phyloP scores from a whole-genome alignment of 2,329 filamentous ascomycete species.

The Nigrograna mackinnonii region DNA sequence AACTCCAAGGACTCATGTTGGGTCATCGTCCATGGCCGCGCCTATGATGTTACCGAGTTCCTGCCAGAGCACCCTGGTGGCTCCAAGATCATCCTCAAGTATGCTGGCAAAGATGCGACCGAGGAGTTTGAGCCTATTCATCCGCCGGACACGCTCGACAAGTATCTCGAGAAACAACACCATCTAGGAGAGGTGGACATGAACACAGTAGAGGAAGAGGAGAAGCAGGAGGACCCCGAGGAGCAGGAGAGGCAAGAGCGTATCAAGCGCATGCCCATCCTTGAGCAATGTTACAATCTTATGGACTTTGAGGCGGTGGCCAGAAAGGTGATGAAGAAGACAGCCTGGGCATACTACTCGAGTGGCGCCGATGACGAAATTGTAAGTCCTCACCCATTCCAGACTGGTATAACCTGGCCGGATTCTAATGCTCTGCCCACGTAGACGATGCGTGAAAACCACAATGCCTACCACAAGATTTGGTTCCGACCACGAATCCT shows the following conservation, averaged over 20 bases:
- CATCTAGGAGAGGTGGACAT: slow-evolving; percentile 44
- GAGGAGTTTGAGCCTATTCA: slow-evolving; percentile 59
- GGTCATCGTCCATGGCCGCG: slow-evolving; percentile 69
- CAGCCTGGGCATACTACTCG: slow-evolving; percentile 97
- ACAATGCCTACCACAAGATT: slow-evolving; percentile 93
- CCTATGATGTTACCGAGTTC: slow-evolving; percentile 71
- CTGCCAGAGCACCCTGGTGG: slow-evolving; percentile 66
- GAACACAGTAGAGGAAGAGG: slow-evolving; percentile 37
- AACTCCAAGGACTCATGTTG: slow-evolving; percentile 77
- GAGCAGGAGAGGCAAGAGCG: slow-evolving; percentile 76
- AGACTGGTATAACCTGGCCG: not conserved
- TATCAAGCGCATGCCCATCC: slow-evolving; percentile 46
- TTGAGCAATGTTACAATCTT: slow-evolving; percentile 51
- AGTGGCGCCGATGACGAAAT: slow-evolving; percentile 90
- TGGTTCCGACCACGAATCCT: slow-evolving; percentile 93
- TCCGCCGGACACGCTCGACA: slow-evolving; percentile 50
- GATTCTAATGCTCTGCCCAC: not conserved
- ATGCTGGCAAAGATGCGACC: slow-evolving; percentile 51
- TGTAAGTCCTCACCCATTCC: slow-evolving; percentile 50
- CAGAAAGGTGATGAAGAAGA: slow-evolving; percentile 88
- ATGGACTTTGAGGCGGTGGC: slow-evolving; percentile 93
- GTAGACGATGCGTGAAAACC: slow-evolving; percentile 92
- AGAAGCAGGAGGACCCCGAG: slow-evolving; percentile 55
- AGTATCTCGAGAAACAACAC: slow-evolving; percentile 47
- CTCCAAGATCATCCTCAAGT: slow-evolving; percentile 92